These are phyloP conservation scores for Pythium brachiatum DNA, from an alignment of 352 stramenopile genomes.

Conservation along the genomic window DNA sequence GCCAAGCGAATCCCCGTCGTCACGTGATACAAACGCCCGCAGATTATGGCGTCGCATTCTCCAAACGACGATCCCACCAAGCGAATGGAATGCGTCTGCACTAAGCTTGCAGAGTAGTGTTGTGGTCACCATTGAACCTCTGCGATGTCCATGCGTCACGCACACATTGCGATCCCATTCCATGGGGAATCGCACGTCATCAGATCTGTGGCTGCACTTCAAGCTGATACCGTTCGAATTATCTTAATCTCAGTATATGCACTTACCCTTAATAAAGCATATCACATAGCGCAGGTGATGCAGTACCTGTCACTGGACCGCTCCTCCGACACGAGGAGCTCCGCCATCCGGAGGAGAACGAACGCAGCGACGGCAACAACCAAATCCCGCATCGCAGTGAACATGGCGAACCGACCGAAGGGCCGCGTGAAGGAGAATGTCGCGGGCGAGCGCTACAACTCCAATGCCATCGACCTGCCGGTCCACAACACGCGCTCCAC, in stretches of 20 bases:
- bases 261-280: not conserved
- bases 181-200: no score
- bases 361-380: not conserved
- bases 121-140: no score
- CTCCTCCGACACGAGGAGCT: not conserved
- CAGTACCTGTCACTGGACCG: not conserved
- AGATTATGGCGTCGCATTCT: no score
- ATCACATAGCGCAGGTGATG: not conserved
- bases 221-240: not conserved
- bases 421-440: constrained; percentile 73
- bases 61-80: no score
- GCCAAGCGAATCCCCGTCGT: no score
- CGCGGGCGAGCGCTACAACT: constrained; percentile 81
- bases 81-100: no score
- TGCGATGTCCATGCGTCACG: no score
- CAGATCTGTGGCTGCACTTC: not conserved
- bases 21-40: no score
- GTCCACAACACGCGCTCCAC: constrained; percentile 13
- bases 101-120: no score
- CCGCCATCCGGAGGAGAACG: not conserved
- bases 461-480: constrained; percentile 58
- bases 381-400: not conserved
- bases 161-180: no score
- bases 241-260: not conserved
- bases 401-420: constrained; percentile 38